Conservation (phyloP, 2,329 filamentous ascomycete species). For the Aspergillus carbonarius region DNA sequence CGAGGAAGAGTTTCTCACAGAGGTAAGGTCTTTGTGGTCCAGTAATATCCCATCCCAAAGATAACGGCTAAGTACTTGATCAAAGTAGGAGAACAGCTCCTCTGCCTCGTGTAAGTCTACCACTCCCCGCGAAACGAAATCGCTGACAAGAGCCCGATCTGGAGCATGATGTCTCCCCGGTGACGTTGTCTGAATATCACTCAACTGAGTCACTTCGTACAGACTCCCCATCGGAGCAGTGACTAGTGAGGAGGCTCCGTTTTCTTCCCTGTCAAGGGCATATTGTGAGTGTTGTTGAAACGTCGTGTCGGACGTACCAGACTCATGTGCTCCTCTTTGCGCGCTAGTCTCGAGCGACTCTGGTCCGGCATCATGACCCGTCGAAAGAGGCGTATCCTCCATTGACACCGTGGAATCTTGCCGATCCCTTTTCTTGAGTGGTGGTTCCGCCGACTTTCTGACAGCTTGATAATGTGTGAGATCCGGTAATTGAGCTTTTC, state of each 20-base stretch:
- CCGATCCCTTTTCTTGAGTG: conserved; percentile 31
- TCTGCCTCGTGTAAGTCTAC: conserved; percentile 46
- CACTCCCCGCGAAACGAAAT: conserved; percentile 53
- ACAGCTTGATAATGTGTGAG: conserved; percentile 39
- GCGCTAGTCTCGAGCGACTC: conserved; percentile 16
- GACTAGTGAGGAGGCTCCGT: conserved; percentile 36
- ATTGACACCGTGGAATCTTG: conserved; percentile 36
- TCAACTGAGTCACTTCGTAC: conserved; percentile 50
- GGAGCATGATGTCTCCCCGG: conserved; percentile 32
- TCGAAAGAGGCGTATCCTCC: conserved; percentile 25
- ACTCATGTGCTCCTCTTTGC: conserved; percentile 12
- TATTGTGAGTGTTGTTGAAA: conserved; percentile 32
- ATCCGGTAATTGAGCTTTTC: conserved; percentile 38
- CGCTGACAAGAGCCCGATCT: conserved; percentile 40
- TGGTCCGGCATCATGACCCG: conserved; percentile 19
- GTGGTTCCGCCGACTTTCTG: conserved; percentile 29
- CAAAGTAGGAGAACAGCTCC: conserved; percentile 42
- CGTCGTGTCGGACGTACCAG: conserved; percentile 19
- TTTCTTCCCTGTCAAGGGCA: conserved; percentile 38
- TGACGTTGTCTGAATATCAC: conserved; percentile 37
- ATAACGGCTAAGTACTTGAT: conserved; percentile 43
- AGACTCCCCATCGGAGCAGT: conserved; percentile 50
- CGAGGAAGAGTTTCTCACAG: conserved; percentile 49
- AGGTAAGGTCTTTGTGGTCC: conserved; percentile 48
- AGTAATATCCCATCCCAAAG: conserved; percentile 46